phyloP scores from a whole-genome alignment of 2,329 filamentous ascomycete genomes.

The Verticillium nonalfalfae region DNA sequence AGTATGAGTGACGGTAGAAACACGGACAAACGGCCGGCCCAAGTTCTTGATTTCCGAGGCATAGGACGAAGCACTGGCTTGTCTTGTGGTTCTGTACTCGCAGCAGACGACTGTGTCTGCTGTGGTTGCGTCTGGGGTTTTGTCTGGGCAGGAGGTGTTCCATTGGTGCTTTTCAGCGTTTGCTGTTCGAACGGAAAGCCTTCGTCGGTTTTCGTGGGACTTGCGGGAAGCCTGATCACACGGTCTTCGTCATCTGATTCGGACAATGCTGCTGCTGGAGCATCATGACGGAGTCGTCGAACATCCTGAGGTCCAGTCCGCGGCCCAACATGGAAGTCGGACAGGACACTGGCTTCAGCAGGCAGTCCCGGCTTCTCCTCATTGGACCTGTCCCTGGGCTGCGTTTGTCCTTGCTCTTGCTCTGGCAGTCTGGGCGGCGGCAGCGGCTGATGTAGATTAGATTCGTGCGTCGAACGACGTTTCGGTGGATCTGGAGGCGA shows the following conservation, averaged over 20 bases:
- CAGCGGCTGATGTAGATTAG: too few species aligned
- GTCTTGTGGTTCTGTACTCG: background rate
- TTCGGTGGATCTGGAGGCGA: constrained; percentile 1
- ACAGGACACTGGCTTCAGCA: background rate
- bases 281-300: background rate
- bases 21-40: constrained; percentile 27
- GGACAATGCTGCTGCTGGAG: background rate
- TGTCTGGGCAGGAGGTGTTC: background rate
- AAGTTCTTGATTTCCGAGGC: constrained; percentile 25
- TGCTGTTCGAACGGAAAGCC: constrained; percentile 1
- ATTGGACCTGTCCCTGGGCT: background rate
- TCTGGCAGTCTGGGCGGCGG: background rate
- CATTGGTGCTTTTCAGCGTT: background rate
- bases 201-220: background rate
- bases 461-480: background rate
- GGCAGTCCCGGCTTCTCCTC: background rate
- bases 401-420: constrained; percentile 1
- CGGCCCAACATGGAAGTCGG: background rate
- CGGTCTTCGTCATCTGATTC: background rate
- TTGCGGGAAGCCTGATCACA: background rate
- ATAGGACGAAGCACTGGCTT: constrained; percentile 12
- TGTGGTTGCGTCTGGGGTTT: background rate
- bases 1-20: constrained; percentile 31
- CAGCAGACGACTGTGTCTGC: background rate
- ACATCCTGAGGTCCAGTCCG: background rate